These are phyloP conservation scores for Atractiella rhizophila DNA, from an alignment of 768 basidiomycete species.

Conservation along the genomic window DNA sequence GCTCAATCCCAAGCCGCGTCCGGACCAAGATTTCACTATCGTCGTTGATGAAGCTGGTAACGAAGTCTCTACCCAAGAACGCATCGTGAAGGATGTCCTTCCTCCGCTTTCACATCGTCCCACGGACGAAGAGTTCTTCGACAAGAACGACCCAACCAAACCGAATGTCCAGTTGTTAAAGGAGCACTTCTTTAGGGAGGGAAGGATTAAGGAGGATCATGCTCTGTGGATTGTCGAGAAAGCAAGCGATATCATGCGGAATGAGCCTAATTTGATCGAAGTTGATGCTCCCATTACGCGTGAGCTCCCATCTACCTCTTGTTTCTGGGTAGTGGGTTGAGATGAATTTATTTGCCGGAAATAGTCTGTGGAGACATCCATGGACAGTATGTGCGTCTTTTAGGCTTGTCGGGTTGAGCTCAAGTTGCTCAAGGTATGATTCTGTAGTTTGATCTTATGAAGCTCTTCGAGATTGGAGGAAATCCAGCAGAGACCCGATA, in stretches of 20 bases:
- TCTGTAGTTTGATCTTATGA: slow-evolving; percentile 73
- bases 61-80: slow-evolving; percentile 71
- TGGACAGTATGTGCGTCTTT: slow-evolving; percentile 63
- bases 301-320: slow-evolving; percentile 26
- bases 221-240: slow-evolving; percentile 77
- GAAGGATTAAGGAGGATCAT: slow-evolving; percentile 12
- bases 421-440: background rate
- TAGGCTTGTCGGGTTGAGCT: background rate
- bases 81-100: slow-evolving; percentile 95
- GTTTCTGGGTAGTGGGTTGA: too few relatives aligned
- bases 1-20: too few relatives aligned
- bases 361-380: slow-evolving; percentile 92
- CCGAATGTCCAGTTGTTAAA: slow-evolving; percentile 90
- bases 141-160: slow-evolving; percentile 45
- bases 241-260: slow-evolving; percentile 50
- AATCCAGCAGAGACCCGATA: slow-evolving; percentile 84
- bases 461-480: slow-evolving; percentile 77
- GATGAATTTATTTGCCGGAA: too few relatives aligned
- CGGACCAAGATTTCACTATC: slow-evolving; percentile 13
- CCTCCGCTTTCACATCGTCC: slow-evolving; percentile 84
- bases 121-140: slow-evolving; percentile 82
- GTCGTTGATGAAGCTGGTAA: slow-evolving; percentile 50
- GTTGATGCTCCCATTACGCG: slow-evolving; percentile 97
- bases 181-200: slow-evolving; percentile 76
- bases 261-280: slow-evolving; percentile 68